Conservation (phyloP, 305 asterid genomes). For the Rubia peregrina region DNA sequence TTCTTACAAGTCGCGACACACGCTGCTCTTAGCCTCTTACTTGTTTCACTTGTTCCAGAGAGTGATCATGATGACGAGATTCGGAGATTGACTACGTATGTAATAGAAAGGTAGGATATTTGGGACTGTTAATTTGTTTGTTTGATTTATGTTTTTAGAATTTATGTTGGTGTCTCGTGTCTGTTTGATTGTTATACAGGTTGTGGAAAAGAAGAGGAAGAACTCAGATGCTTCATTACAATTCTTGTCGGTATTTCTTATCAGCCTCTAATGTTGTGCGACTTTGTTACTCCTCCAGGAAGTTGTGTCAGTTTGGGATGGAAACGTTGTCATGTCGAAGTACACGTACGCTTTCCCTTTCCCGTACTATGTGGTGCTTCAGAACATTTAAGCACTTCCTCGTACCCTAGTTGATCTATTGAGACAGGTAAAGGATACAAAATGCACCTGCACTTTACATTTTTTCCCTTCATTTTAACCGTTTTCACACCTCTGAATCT, state of each 20-base stretch:
- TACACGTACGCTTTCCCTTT: conserved; percentile 83
- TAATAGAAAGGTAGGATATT: too few relatives aligned
- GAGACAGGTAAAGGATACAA: conserved; percentile 60
- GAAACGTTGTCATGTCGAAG: conserved; percentile 34
- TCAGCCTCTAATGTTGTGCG: conserved; percentile 7
- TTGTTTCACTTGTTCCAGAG: too few relatives aligned
- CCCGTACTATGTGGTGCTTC: conserved; percentile 75
- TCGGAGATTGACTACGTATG: too few relatives aligned
- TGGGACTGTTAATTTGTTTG: too few relatives aligned
- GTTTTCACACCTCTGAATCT: not conserved
- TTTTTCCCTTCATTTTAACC: not conserved
- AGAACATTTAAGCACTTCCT: conserved; percentile 89
- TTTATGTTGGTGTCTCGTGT: too few relatives aligned
- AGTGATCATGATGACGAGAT: too few relatives aligned
- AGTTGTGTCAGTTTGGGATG: conserved; percentile 34
- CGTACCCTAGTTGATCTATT: conserved; percentile 78
- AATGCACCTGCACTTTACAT: not conserved
- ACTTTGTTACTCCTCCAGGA: conserved; percentile 43
- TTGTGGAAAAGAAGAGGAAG: too few relatives aligned
- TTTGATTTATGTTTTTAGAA: too few relatives aligned
- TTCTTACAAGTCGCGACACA: too few relatives aligned
- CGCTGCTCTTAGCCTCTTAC: too few relatives aligned
- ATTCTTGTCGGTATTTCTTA: not conserved
- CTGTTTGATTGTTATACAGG: too few relatives aligned
- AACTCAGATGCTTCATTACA: not conserved